Percentiles rank a stretch among this genome's conserved stretches.
These are phyloP conservation scores for Phytophthora cajani DNA, from an alignment of 352 stramenopile genomes.

Conservation along the genomic window DNA sequence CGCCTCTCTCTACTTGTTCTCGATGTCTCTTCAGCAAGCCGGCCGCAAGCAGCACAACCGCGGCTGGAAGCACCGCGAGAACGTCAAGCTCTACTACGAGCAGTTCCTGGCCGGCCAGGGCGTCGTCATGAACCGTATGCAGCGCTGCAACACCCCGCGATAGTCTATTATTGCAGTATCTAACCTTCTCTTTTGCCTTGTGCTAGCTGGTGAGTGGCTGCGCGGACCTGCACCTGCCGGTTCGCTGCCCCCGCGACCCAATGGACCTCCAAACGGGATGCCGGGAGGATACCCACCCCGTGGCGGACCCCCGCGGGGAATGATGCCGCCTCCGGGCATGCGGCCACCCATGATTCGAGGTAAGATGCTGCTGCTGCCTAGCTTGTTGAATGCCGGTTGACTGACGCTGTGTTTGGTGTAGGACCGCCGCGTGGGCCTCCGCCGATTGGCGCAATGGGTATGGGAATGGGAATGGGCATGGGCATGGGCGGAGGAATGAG, in stretches of 20 bases:
- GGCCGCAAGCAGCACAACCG: conserved; percentile 94
- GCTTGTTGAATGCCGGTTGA: neutral
- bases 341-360: conserved; percentile 75
- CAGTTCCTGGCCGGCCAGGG: conserved; percentile 83
- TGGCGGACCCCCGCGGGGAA: conserved; percentile 69
- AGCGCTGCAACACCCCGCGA: neutral
- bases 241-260: conserved; percentile 55
- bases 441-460: conserved; percentile 44
- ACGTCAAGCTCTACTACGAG: conserved; percentile 95
- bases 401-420: conserved; percentile 8
- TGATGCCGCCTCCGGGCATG: conserved; percentile 81
- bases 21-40: conserved; percentile 65
- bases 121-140: conserved; percentile 80
- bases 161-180: neutral
- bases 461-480: conserved; percentile 27
- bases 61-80: conserved; percentile 95
- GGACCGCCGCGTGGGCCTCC: conserved; percentile 61
- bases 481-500: conserved; percentile 50
- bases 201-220: conserved; percentile 81
- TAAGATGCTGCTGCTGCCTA: conserved; percentile 15
- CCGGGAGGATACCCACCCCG: conserved; percentile 69
- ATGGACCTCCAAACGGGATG: conserved; percentile 42
- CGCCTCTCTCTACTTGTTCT: conserved; percentile 16
- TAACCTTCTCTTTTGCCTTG: conserved; percentile 5
- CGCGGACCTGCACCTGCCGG: conserved; percentile 46